Conservation (phyloP, 352 stramenopile genomes). For the Phytophthora sp. region DNA sequence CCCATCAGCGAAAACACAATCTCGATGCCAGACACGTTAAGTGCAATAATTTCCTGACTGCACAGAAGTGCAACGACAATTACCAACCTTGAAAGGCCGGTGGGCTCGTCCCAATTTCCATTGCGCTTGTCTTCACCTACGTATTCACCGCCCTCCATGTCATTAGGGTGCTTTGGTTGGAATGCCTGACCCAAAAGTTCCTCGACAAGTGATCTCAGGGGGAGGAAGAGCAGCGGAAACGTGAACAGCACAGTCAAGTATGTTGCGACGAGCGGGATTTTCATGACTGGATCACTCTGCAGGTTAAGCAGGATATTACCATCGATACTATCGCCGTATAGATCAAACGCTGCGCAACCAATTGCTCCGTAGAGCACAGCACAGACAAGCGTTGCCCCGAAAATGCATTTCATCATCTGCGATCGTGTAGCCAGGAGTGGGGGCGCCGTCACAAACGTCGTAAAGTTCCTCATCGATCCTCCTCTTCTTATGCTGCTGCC, state of each 20-base stretch:
- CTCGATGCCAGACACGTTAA: slow-evolving; percentile 54
- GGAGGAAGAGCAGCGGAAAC: slow-evolving; percentile 61
- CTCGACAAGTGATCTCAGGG: slow-evolving; percentile 42
- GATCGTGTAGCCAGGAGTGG: slow-evolving; percentile 23
- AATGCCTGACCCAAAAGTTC: slow-evolving; percentile 29
- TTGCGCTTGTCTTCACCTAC: slow-evolving; percentile 4
- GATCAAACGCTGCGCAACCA: slow-evolving; percentile 41
- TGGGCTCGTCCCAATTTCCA: not conserved
- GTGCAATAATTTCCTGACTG: slow-evolving; percentile 36
- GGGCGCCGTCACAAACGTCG: slow-evolving; percentile 23
- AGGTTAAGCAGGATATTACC: slow-evolving; percentile 66
- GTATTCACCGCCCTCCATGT: slow-evolving; percentile 8
- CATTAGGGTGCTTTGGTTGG: not conserved
- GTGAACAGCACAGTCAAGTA: slow-evolving; percentile 52
- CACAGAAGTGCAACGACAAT: slow-evolving; percentile 29
- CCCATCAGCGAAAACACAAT: slow-evolving; percentile 60
- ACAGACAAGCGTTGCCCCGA: slow-evolving; percentile 44
- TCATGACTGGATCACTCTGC: slow-evolving; percentile 44
- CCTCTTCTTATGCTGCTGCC: slow-evolving; percentile 25
- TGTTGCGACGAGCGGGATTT: slow-evolving; percentile 48
- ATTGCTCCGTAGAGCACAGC: slow-evolving; percentile 58
- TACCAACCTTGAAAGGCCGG: slow-evolving; percentile 2
- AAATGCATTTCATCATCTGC: slow-evolving; percentile 57
- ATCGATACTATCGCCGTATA: slow-evolving; percentile 54
- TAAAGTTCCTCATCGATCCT: slow-evolving; percentile 40